Base-by-base conservation (phyloP, 1,284 basidiomycete species). In the Pulchroboletus neoregius region DNA sequence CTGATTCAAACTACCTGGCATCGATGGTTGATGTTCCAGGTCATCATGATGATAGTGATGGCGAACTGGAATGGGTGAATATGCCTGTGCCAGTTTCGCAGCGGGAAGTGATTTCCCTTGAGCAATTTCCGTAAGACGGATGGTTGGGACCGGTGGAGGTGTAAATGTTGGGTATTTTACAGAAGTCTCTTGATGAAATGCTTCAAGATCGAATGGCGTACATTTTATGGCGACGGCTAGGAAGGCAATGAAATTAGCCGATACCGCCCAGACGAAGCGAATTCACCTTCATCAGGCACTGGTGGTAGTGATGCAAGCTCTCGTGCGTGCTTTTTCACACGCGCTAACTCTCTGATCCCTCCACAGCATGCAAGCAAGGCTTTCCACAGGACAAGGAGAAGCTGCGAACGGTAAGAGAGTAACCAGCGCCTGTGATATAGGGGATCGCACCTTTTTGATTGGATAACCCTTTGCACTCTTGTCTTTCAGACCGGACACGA, bases 381-480 rank as follows among this genome's bases (percentile, higher is more conserved):
- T 69, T 99, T 99, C 96, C 96, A 99, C 1, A 97, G 72, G 1
- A 99, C 80, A n/a, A 99, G 79, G 13, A 99, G 78, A 3, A 99
- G 78, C 91, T 94, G 62, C 33, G 39, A 40, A 48, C 24, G 6
- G 38, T 53, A 44, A 52, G 49, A 33, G 30, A 3, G 39, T n/a
- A 18, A 6, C 3, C 9, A 15, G 8, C 2, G 11, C 22, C 22
- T 22, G 28, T 20, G 39, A 23, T 44, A 32, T n/a, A 3, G 15
- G 13, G 20, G 22, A 36, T 34, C 48, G 30, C 51, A 90, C 91
- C 79, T 96, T 96, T 71, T 96, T 97, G 55, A 95, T 89, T 0
- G 94, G 94, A 66, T 96, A 97, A 2, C 93, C 93, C 62, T 91
- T 94, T 5, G 93, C 89, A 59, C 88, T 91, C 71, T 93, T 94